These are phyloP conservation scores for Hymenoscyphus salicellus DNA, from an alignment of 2,329 filamentous ascomycete species.

Conservation along the genomic window DNA sequence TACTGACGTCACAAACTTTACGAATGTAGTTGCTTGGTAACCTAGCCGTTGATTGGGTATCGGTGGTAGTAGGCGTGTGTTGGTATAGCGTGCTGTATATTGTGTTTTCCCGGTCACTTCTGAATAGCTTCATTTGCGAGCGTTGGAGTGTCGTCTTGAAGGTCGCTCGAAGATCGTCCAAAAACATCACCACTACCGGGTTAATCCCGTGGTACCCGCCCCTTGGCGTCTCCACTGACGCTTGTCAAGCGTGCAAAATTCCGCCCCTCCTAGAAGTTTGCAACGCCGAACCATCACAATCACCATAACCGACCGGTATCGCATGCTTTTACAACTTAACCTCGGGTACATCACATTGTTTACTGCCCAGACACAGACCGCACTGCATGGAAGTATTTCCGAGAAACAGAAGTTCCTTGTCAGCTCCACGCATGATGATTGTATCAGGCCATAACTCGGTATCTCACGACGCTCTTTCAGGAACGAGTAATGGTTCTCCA, in stretches of 20 bases:
- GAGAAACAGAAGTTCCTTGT: background rate
- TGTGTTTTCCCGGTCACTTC: too few relatives aligned
- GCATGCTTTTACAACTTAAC: background rate
- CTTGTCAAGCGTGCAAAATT: background rate
- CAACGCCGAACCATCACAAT: background rate
- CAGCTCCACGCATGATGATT: conserved; percentile 3
- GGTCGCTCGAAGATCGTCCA: too few relatives aligned
- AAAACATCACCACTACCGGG: too few relatives aligned
- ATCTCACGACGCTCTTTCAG: background rate
- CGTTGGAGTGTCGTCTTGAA: too few relatives aligned
- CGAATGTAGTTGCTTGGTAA: background rate
- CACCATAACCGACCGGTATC: background rate
- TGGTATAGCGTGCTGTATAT: too few relatives aligned
- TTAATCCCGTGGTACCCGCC: background rate
- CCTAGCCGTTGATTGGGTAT: background rate
- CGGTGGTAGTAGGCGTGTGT: too few relatives aligned
- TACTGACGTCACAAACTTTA: background rate
- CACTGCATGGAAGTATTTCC: background rate
- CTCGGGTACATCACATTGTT: background rate
- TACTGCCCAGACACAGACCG: background rate
- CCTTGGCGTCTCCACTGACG: background rate
- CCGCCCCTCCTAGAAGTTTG: background rate
- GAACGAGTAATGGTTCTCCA: background rate
- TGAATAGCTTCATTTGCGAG: too few relatives aligned
- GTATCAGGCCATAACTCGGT: conserved; percentile 2